Percentiles rank a stretch among this genome's conserved stretches.
These are phyloP conservation scores for Aspergillus luchuensis DNA, from an alignment of 2,329 filamentous ascomycete genomes.

Conservation along the genomic window DNA sequence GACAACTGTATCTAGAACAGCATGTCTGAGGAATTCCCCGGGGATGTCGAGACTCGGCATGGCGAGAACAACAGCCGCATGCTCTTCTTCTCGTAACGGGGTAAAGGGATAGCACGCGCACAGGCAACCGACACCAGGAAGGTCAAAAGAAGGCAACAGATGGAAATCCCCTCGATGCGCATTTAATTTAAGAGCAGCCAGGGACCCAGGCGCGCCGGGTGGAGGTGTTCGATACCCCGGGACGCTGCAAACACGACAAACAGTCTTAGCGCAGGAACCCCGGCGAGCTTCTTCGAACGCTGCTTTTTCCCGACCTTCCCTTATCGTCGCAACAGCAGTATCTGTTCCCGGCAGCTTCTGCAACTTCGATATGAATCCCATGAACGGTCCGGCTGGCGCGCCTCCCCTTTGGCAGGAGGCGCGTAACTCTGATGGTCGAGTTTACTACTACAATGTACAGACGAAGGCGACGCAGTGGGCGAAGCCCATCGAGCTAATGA, in stretches of 20 bases:
- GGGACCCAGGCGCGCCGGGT: conserved; percentile 3
- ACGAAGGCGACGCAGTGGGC: conserved; percentile 93
- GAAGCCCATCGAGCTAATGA: conserved; percentile 89
- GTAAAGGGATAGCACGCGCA: not conserved
- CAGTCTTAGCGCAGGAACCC: conserved; percentile 16
- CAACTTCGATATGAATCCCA: conserved; percentile 42
- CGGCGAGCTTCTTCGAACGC: conserved; percentile 26
- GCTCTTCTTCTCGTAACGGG: conserved; percentile 13
- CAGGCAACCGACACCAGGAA: not conserved
- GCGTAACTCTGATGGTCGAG: conserved; percentile 75
- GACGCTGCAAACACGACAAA: conserved; percentile 35
- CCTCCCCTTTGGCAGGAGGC: conserved; percentile 75
- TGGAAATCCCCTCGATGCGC: not conserved
- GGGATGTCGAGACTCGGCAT: conserved; percentile 42
- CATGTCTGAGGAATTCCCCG: conserved; percentile 45
- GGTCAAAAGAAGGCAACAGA: not conserved
- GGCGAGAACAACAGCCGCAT: conserved; percentile 30
- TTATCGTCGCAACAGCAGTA: conserved; percentile 10
- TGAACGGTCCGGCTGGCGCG: conserved; percentile 61
- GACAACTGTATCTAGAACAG: conserved; percentile 47
- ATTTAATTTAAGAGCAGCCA: conserved; percentile 2
- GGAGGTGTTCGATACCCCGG: conserved; percentile 16
- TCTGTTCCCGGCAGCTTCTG: conserved; percentile 8
- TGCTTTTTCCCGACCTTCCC: conserved; percentile 27
- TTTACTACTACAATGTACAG: conserved; percentile 86